These are phyloP conservation scores for Neonothopanus nambi DNA, from an alignment of 1,284 basidiomycete species.

Conservation along the genomic window DNA sequence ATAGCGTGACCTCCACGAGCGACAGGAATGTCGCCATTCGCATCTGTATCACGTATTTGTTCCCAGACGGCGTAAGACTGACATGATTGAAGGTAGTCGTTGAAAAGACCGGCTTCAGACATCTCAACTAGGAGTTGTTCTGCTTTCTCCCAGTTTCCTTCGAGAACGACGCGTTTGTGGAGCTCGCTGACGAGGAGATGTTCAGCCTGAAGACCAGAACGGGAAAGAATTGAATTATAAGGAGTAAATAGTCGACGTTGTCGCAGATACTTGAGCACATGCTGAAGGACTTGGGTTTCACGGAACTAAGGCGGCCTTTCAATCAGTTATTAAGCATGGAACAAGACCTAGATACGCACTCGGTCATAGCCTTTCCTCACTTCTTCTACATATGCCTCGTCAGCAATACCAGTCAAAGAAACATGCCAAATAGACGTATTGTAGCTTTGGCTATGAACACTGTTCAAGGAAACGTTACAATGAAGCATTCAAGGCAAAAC, in stretches of 20 bases:
- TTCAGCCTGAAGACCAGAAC: conserved; percentile 61
- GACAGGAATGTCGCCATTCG: conserved; percentile 62
- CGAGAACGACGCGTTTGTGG: conserved; percentile 64
- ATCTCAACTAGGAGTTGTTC: conserved; percentile 56
- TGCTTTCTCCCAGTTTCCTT: conserved; percentile 62
- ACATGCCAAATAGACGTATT: conserved; percentile 80
- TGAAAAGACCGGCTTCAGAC: conserved; percentile 56
- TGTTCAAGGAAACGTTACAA: conserved; percentile 24
- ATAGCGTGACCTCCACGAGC: conserved; percentile 80
- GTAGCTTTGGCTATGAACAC: conserved; percentile 68
- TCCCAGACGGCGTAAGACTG: conserved; percentile 61
- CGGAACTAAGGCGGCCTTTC: conserved; percentile 47
- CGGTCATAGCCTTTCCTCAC: conserved; percentile 56
- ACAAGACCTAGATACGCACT: conserved; percentile 39
- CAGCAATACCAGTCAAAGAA: conserved; percentile 56
- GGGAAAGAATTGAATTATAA: conserved; percentile 59
- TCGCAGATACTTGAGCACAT: conserved; percentile 79
- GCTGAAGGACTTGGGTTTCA: conserved; percentile 63
- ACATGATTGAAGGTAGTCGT: conserved; percentile 54
- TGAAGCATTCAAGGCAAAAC: neutral
- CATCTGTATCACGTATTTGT: conserved; percentile 53
- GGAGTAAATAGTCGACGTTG: conserved; percentile 72
- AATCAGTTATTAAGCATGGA: conserved; percentile 10
- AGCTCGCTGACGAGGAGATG: conserved; percentile 73
- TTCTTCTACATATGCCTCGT: conserved; percentile 54